Conservation (phyloP, 257 asterid genomes). For the Capsicum chinense region DNA sequence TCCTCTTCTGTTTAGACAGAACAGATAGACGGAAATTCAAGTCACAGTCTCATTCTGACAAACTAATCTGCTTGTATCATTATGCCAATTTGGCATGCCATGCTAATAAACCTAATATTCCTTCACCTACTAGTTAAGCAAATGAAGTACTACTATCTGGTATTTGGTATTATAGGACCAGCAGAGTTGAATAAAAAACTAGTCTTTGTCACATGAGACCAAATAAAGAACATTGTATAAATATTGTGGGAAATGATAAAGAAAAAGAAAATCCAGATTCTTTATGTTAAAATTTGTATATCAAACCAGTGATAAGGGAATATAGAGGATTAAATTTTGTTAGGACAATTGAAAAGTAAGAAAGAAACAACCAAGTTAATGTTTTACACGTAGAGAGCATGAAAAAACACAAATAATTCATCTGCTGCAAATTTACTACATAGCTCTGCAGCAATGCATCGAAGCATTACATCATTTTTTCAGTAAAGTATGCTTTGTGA, state of each 20-base stretch:
- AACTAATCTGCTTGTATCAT: too few species aligned
- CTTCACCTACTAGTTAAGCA: too few species aligned
- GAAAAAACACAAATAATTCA: not conserved
- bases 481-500: not conserved
- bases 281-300: not conserved
- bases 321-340: not conserved
- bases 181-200: not conserved
- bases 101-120: too few species aligned
- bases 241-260: not conserved
- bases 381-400: not conserved
- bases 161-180: not conserved
- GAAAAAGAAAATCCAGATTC: not conserved
- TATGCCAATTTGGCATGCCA: too few species aligned
- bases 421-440: slow-evolving; percentile 4
- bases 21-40: too few species aligned
- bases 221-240: not conserved
- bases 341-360: not conserved
- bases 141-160: too few species aligned
- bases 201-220: not conserved
- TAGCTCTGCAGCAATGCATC: not conserved
- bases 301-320: not conserved
- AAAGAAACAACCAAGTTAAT: not conserved
- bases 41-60: too few species aligned
- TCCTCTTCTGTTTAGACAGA: too few species aligned
- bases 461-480: not conserved